Percentiles rank a stretch among this genome's conserved stretches.
Conservation (phyloP, 2,329 filamentous ascomycete genomes). For the Tolypocladium sp. region DNA sequence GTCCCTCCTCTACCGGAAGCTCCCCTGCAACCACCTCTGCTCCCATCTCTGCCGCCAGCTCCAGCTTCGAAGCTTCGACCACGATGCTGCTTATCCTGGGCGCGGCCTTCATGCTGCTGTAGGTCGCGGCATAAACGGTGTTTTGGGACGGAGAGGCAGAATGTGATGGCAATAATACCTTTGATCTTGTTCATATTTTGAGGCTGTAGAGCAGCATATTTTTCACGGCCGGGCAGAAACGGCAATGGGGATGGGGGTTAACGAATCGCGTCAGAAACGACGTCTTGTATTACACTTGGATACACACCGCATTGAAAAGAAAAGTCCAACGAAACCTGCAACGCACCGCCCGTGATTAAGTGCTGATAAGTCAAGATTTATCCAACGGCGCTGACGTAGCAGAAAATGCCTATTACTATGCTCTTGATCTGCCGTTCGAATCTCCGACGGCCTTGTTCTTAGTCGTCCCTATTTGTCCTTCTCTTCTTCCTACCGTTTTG, state of each 20-base stretch:
- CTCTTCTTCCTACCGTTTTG: conserved; percentile 46
- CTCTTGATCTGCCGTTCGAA: not conserved
- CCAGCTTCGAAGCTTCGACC: conserved; percentile 28
- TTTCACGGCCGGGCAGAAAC: not conserved
- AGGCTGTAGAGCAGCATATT: not conserved
- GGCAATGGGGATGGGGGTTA: not conserved
- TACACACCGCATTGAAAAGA: not conserved
- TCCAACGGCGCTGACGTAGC: not conserved
- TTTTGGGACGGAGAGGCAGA: not conserved
- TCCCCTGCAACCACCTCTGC: conserved; percentile 8
- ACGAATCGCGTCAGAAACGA: not conserved
- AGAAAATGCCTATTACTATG: not conserved
- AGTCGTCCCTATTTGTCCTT: conserved; percentile 18
- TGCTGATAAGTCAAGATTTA: not conserved
- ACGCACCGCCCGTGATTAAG: not conserved
- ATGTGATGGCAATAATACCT: not conserved
- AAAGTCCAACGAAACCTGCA: not conserved
- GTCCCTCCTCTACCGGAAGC: not conserved
- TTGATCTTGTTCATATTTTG: not conserved
- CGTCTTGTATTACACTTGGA: not conserved
- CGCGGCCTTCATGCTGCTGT: conserved; percentile 32
- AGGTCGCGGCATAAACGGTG: not conserved
- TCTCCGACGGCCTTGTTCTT: not conserved
- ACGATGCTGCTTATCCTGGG: conserved; percentile 33
- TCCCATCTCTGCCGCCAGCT: conserved; percentile 10